Base-by-base conservation (phyloP, 129 eudicot species). In the Tagetes erecta region DNA sequence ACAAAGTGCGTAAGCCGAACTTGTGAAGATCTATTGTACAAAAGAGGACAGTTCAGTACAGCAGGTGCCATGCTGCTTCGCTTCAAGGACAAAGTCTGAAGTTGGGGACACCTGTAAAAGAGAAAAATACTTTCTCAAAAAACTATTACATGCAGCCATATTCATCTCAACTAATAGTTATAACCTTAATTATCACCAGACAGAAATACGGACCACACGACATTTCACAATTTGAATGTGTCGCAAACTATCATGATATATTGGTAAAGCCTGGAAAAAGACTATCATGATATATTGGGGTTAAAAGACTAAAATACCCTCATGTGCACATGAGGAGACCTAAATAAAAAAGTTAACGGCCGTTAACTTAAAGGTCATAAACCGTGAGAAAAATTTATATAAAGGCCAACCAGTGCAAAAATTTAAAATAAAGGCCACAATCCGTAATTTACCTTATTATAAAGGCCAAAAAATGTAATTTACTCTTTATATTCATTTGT, bases 1-100 rank as follows among this genome's bases (percentile, higher is more conserved):
- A 20, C 27, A 20, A 20, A 20, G 27, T 20, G 27, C 27, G 27
- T 20, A 20, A 20, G 27, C 27, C 27, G 27, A 20, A 20, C 27
- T 20, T 20, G 27, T 20, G 27, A 20, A 20, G 27, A 20, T 20
- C 27, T 20, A 20, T 20, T 20, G 27, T 40, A 86, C 77, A 94
- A 46, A 81, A 94, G 91, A 73, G 97, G 97, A 75, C 99, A 94
- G 81, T 80, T 90, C 65, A 94, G 88, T 64, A 78, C 89, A 30
- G 88, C 96, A 74, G 91, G 96, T 55, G 96, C 96, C 99, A 94
- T 94, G 83, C 91, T 88, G 74, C 97, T 94, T 27, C 99, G 85
- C 85, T 88, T 94, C 70, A 94, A 81, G n/a, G 99, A 94, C 86
- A 94, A 79, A 10, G 89, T 84, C 71, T 82, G 85, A 75, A 94